Evolutionary conservation across 2,329 filamentous ascomycete species (phyloP).

Genomic region (Xylaria polymorpha): DNA sequence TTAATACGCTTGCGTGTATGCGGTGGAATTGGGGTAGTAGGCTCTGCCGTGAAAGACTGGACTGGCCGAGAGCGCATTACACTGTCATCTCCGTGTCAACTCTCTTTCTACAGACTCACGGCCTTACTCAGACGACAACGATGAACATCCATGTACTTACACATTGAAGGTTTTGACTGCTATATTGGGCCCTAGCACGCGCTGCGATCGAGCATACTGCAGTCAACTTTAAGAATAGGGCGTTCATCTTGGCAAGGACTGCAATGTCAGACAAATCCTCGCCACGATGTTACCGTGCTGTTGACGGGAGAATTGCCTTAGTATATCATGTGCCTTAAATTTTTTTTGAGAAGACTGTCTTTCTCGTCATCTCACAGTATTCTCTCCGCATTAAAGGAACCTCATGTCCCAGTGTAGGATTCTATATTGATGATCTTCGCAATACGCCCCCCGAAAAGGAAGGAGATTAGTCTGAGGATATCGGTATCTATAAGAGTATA

Average conservation of each 20-base stretch:
- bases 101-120: background rate
- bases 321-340: background rate
- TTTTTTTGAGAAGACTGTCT: background rate
- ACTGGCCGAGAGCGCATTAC: background rate
- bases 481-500: background rate
- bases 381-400: background rate
- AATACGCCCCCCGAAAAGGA: background rate
- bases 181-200: background rate
- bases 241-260: background rate
- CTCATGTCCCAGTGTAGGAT: background rate
- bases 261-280: background rate
- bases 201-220: background rate
- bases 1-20: background rate
- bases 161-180: background rate
- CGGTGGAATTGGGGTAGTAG: conserved; percentile 5
- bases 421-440: background rate
- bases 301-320: background rate
- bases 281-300: background rate
- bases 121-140: background rate
- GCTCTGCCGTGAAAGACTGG: background rate
- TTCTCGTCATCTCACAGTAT: background rate
- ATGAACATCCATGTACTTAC: background rate
- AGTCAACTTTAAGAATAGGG: background rate
- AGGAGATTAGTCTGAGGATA: background rate
- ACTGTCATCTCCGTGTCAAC: background rate